phyloP scores from a whole-genome alignment of 345 rosid species.

The Cochlearia excelsa region DNA sequence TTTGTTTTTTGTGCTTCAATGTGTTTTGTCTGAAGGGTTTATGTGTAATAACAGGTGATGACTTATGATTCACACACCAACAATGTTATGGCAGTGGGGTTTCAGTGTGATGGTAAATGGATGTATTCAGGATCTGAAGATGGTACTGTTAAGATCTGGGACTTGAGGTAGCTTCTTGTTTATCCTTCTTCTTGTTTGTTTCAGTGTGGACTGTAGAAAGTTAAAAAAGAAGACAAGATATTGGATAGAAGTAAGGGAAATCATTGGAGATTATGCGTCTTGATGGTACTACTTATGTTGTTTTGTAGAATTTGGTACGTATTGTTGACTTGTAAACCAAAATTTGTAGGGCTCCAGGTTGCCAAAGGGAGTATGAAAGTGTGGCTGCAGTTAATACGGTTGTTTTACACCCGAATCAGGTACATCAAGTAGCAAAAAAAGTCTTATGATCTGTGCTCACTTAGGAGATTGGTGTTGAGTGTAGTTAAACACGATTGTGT shows the following conservation, averaged over 20 bases:
- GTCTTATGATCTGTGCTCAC: not conserved
- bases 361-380: slow-evolving; percentile 97
- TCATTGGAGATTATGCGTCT: not conserved
- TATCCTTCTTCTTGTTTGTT: not conserved
- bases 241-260: not conserved
- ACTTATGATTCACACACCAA: slow-evolving; percentile 91
- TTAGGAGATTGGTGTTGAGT: slow-evolving; percentile 6
- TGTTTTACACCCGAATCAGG: slow-evolving; percentile 98
- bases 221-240: not conserved
- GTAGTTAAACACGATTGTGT: not conserved
- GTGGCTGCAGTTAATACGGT: slow-evolving; percentile 92
- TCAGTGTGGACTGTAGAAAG: not conserved
- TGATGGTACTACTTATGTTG: slow-evolving; percentile 1
- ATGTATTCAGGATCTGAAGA: slow-evolving; percentile 99
- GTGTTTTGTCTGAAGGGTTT: slow-evolving; percentile 17
- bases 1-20: not conserved
- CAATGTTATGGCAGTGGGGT: slow-evolving; percentile 97
- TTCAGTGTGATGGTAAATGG: slow-evolving; percentile 96
- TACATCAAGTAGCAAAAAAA: slow-evolving; percentile 18
- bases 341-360: slow-evolving; percentile 81
- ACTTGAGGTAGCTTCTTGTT: slow-evolving; percentile 54
- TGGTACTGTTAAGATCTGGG: slow-evolving; percentile 97
- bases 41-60: slow-evolving; percentile 52
- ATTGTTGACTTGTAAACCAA: slow-evolving; percentile 10
- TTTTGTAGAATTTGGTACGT: slow-evolving; percentile 7